phyloP scores from a whole-genome alignment of 768 basidiomycete species.

The Lanmaoa rubissima region DNA sequence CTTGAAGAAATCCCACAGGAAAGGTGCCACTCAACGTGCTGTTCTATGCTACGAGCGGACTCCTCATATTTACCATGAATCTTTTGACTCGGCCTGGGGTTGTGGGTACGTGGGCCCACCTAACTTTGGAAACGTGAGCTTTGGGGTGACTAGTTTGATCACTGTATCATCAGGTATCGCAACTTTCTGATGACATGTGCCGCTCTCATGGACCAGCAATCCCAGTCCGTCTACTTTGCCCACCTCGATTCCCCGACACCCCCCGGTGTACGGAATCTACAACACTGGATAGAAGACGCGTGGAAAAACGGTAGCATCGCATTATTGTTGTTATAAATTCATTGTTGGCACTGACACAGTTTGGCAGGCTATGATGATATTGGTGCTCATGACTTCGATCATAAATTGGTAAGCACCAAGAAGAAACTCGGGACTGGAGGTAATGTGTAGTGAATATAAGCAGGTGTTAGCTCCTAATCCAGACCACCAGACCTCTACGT shows the following conservation, averaged over 20 bases:
- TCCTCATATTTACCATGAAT: constrained; percentile 57
- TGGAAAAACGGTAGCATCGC: constrained; percentile 60
- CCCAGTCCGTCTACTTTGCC: constrained; percentile 60
- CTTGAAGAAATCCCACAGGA: constrained; percentile 49
- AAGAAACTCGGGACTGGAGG: constrained; percentile 86
- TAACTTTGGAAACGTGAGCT: constrained; percentile 2
- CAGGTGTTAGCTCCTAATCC: neutral
- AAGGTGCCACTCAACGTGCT: constrained; percentile 51
- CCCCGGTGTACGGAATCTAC: constrained; percentile 74
- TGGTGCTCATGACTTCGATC: constrained; percentile 60
- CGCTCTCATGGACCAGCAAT: constrained; percentile 63
- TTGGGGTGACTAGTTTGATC: neutral
- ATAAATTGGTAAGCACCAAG: constrained; percentile 48
- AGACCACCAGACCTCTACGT: constrained; percentile 61
- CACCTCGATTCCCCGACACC: constrained; percentile 53
- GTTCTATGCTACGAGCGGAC: constrained; percentile 61
- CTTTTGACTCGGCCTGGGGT: constrained; percentile 70
- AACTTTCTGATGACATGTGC: constrained; percentile 81
- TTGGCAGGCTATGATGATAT: constrained; percentile 65
- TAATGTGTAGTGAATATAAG: constrained; percentile 25
- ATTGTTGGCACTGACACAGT: neutral
- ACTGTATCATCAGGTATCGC: constrained; percentile 56
- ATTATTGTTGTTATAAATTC: neutral
- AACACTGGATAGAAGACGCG: constrained; percentile 77
- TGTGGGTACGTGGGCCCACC: constrained; percentile 51